Percentiles rank a stretch among this genome's conserved stretches.
These are phyloP conservation scores for Zostera marina DNA, from an alignment of 116 monocot genomes.

Conservation along the genomic window DNA sequence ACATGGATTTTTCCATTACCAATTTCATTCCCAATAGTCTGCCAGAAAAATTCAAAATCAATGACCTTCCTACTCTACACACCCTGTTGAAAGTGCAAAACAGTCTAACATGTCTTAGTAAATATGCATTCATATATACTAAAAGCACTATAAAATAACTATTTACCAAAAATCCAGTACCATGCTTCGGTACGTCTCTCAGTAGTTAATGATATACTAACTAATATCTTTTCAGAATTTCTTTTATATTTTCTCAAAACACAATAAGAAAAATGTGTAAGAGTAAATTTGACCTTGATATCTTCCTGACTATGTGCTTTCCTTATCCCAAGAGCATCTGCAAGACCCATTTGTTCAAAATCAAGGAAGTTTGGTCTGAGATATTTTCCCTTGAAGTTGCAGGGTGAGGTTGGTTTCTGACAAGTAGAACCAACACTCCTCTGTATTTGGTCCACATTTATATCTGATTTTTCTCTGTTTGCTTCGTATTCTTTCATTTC, in stretches of 20 bases:
- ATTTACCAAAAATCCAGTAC: not conserved
- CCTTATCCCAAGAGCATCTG: constrained; percentile 45
- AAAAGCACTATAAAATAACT: not conserved
- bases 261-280: not conserved
- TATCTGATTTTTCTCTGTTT: constrained; percentile 7
- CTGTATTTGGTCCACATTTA: constrained; percentile 2
- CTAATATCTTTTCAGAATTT: no score
- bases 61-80: not conserved
- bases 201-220: not conserved
- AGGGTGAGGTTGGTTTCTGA: not conserved
- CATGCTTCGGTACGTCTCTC: not conserved
- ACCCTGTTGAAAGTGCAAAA: constrained; percentile 1
- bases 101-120: constrained; percentile 1
- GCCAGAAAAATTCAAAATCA: constrained; percentile 17
- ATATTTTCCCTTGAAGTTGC: constrained; percentile 1
- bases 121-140: not conserved
- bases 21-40: constrained; percentile 25
- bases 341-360: constrained; percentile 52
- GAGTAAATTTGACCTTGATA: constrained; percentile 37
- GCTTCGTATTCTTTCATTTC: constrained; percentile 7
- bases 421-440: constrained; percentile 11
- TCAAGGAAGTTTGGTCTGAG: constrained; percentile 22
- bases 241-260: not conserved
- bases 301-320: constrained; percentile 77
- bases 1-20: constrained; percentile 7